phyloP scores from a whole-genome alignment of 352 stramenopile genomes.

The Pythium rhizo-oryzae region DNA sequence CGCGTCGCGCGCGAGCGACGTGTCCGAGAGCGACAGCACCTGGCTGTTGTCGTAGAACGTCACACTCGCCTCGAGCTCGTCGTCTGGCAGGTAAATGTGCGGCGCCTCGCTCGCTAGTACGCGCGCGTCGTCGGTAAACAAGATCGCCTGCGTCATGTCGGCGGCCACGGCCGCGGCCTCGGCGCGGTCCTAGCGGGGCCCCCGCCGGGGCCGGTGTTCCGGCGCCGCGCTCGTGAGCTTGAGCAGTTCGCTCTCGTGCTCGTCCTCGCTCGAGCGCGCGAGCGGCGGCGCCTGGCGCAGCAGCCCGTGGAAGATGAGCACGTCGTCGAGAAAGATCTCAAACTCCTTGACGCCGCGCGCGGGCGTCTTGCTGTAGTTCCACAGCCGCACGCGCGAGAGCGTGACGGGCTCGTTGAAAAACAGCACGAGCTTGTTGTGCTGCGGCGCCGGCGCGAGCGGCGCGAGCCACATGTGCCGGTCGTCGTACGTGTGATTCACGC shows the following conservation, averaged over 20 bases:
- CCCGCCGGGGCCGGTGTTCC: conserved; percentile 47
- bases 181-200: conserved; percentile 47
- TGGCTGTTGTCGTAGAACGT: conserved; percentile 81
- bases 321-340: conserved; percentile 84
- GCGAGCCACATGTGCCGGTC: conserved; percentile 79
- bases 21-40: conserved; percentile 64
- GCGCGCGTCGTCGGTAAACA: conserved; percentile 76
- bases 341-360: conserved; percentile 77
- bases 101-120: conserved; percentile 52
- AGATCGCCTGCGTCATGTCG: conserved; percentile 67
- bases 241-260: conserved; percentile 26
- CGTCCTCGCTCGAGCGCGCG: conserved; percentile 31
- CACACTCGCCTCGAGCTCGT: conserved; percentile 61
- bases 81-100: conserved; percentile 65
- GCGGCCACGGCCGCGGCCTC: conserved; percentile 43
- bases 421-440: conserved; percentile 68
- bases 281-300: conserved; percentile 49
- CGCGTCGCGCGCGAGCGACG: conserved; percentile 38
- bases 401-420: conserved; percentile 82
- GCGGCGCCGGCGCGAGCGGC: conserved; percentile 56
- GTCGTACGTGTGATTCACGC: conserved; percentile 76
- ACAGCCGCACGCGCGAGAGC: conserved; percentile 81
- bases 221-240: conserved; percentile 22
- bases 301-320: conserved; percentile 72
- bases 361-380: conserved; percentile 90